These are phyloP conservation scores for Hypoxylon lenormandii DNA, from an alignment of 495 filamentous ascomycete genomes.

Conservation along the genomic window DNA sequence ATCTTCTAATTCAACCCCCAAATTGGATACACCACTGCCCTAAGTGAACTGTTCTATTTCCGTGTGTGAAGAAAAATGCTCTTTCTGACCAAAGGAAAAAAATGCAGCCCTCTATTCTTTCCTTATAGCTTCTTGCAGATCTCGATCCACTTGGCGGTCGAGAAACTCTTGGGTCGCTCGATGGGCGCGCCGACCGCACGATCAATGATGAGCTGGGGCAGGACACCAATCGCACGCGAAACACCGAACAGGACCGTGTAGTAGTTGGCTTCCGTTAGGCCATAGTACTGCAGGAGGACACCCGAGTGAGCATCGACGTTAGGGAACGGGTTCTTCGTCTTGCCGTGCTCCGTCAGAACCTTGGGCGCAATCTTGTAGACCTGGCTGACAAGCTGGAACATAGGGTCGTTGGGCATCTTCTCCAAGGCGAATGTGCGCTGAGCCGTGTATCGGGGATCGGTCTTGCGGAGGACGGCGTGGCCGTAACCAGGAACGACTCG, in stretches of 20 bases:
- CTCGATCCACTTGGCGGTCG: slow-evolving; percentile 95
- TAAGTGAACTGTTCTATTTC: slow-evolving; percentile 47
- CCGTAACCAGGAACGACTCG: slow-evolving; percentile 98
- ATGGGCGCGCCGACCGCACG: slow-evolving; percentile 90
- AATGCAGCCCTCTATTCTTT: slow-evolving; percentile 56
- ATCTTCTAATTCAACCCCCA: slow-evolving; percentile 52
- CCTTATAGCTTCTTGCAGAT: slow-evolving; percentile 85
- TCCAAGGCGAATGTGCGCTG: slow-evolving; percentile 94
- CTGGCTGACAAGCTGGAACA: slow-evolving; percentile 99
- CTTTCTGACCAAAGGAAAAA: slow-evolving; percentile 42
- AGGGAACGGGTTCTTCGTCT: slow-evolving; percentile 85
- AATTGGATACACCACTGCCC: slow-evolving; percentile 46
- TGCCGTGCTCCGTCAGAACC: slow-evolving; percentile 98
- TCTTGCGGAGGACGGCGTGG: slow-evolving; percentile 99
- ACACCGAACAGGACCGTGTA: slow-evolving; percentile 99
- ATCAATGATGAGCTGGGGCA: slow-evolving; percentile 99
- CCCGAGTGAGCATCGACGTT: slow-evolving; percentile 80
- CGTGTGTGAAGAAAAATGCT: slow-evolving; percentile 55
- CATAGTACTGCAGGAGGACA: slow-evolving; percentile 99
- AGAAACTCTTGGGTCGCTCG: slow-evolving; percentile 94
- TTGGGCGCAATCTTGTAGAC: slow-evolving; percentile 99
- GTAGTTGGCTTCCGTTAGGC: slow-evolving; percentile 97
- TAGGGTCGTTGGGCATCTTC: slow-evolving; percentile 90
- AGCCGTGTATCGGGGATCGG: slow-evolving; percentile 96
- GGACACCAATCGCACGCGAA: slow-evolving; percentile 94